Evolutionary conservation across 208 protist genomes (phyloP).

Genomic region (Trypanosoma theileri): DNA sequence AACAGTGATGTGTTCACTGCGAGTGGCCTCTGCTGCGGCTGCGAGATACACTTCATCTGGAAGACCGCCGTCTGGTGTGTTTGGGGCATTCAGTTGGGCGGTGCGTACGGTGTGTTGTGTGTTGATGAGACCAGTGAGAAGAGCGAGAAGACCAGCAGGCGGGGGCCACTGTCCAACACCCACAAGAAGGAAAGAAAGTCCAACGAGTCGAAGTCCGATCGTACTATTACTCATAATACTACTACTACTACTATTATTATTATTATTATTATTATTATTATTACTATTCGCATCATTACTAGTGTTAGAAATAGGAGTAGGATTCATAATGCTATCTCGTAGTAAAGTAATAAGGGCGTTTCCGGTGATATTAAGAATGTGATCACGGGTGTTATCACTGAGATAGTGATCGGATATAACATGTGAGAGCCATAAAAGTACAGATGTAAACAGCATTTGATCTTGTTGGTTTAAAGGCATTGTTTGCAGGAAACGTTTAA

Average conservation of each 20-base stretch:
- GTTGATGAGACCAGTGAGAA: slow-evolving; percentile 39
- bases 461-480: slow-evolving; percentile 65
- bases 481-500: slow-evolving; percentile 54
- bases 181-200: not conserved
- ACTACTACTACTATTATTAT: slow-evolving; percentile 26
- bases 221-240: not conserved
- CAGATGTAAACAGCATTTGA: slow-evolving; percentile 60
- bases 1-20: slow-evolving; percentile 53
- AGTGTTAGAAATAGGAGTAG: not conserved
- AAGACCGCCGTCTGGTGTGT: slow-evolving; percentile 52
- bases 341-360: slow-evolving; percentile 29
- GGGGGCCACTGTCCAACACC: slow-evolving; percentile 42
- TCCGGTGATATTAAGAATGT: slow-evolving; percentile 37
- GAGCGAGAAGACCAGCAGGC: slow-evolving; percentile 21
- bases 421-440: slow-evolving; percentile 68
- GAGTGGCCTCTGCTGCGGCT: slow-evolving; percentile 39
- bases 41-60: slow-evolving; percentile 82
- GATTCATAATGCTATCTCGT: too few relatives aligned
- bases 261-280: not conserved
- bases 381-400: slow-evolving; percentile 20
- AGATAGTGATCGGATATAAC: slow-evolving; percentile 40
- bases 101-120: slow-evolving; percentile 42
- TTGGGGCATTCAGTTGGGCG: slow-evolving; percentile 62
- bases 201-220: too few relatives aligned
- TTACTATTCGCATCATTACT: not conserved